Base-by-base conservation (phyloP, 2,329 filamentous ascomycete genomes). In the Ophiocordyceps camponoti-rufipedis region DNA sequence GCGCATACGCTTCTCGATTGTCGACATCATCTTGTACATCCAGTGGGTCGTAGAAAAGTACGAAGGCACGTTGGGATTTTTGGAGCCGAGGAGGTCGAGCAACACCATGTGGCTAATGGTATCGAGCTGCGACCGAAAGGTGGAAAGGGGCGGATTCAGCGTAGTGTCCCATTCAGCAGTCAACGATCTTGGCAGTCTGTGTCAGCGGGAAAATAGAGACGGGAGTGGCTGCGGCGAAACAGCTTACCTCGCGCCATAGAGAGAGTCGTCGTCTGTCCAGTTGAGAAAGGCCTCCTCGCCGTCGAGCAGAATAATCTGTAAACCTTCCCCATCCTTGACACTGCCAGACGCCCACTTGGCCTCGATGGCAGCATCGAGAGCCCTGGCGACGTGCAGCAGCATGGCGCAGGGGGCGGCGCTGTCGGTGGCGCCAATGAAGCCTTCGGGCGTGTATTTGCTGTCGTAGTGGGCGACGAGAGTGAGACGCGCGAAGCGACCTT, bases 381-480 rank as follows among this genome's bases (percentile, higher is more conserved):
- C 84, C 52, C 80, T 72, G 49, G 88, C 85, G 12, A 82, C 78
- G 59, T 94, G 85, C 75, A 98, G 74, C 48, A 98, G 70, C 72
- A 96, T 87, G 0, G 91, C 91, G 61, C 89, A 96, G 10, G 91
- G 88, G 16, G 85, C 91, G 1, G 91, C 91, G 54, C 86, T 94
- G 58, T 98, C 91, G 13, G 78, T 93, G 0, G 89, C 91, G 0
- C 91, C 91, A 48, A 98, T 83, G 59, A 98, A 98, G 1, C 87
- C 89, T 49, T 79, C 66, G 0, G 88, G 89, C 28, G 69, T 69
- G 47, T 82, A 71, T 63, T 94, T 83, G 58, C 80, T 88, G 56
- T 98, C 91, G 60, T 94, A 96, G 59, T 98, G 91, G 39, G 91
- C 91, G 7, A 89, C 91, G 46, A 98, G 71, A 13, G 86, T 89